Base-by-base conservation (phyloP, 805 yeast genomes). In the Saccharomycopsis amapae region DNA sequence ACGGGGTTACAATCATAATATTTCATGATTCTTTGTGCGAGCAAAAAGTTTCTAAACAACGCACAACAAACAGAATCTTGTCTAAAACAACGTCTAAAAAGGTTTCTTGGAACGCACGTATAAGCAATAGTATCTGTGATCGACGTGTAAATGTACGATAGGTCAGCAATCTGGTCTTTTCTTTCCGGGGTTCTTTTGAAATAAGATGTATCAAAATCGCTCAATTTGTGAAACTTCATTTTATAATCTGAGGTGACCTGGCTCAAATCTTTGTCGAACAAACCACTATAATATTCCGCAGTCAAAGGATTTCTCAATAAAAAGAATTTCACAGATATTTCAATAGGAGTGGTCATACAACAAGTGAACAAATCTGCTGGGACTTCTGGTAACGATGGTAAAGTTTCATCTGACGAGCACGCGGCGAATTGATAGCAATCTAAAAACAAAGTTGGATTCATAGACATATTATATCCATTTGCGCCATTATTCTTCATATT, bases 41-140 rank as follows among this genome's bases (percentile, higher is more conserved):
- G 67, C 22, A 93, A 62, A 58, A 93, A 93, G 65, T 93, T 93
- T 54, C 98, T 75, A 64, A 93, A 93, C 52, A 93, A 67, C 0
- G 97, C 97, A 2, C 97, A 97, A 7, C 93, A 96, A 81, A 93
- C 89, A 55, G 90, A 68, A 61, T 93, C 98, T 62, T 90, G 98
- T 60, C 98, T 76, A 58, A 93, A 93, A 6, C 93, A 68, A 49
- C 89, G 75, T 58, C 89, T 90, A 69, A 93, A 93, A 25, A 93
- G 65, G 0, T 94, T 87, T 50, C 96, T 71, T 2, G 95, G 87
- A 31, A 93, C 65, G 2, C 89, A 77, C 0, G 96, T 86, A 97
- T 97, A 93, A 1, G 98, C 98, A 43, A 93, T 90, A 0, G 97
- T 90, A 62, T 93, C 98, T 2, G 97, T 90, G 33, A 93, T 87